These are phyloP conservation scores for Acanthamoeba comandoni DNA, from an alignment of 208 protist species.

Conservation along the genomic window DNA sequence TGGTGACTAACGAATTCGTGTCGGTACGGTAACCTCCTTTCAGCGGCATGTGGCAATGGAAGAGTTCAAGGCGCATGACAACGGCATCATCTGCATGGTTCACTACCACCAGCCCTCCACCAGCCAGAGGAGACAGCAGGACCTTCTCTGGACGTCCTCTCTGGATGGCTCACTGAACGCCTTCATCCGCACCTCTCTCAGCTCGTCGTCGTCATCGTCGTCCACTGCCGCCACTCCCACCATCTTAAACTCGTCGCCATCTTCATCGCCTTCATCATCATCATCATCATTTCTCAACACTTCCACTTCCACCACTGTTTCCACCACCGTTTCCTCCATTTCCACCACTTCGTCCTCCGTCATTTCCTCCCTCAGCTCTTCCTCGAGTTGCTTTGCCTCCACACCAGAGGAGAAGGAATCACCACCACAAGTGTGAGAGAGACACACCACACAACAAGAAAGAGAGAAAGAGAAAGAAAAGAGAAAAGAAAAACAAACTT, in stretches of 20 bases:
- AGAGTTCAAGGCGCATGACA: too few species aligned
- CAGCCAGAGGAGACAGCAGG: too few species aligned
- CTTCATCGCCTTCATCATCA: not conserved
- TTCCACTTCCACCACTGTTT: not conserved
- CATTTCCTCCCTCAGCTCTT: not conserved
- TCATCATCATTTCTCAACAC: not conserved
- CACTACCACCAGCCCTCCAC: too few species aligned
- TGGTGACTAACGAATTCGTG: too few species aligned
- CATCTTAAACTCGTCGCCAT: not conserved
- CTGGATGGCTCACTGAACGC: constrained; percentile 34
- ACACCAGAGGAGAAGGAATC: too few species aligned
- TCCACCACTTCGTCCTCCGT: not conserved
- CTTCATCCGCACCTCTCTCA: constrained; percentile 2
- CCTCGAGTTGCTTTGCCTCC: too few species aligned
- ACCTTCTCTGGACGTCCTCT: constrained; percentile 8
- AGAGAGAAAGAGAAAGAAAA: not conserved
- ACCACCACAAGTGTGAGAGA: too few species aligned
- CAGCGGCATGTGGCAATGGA: too few species aligned
- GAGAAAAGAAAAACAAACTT: not conserved
- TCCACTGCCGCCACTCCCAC: not conserved
- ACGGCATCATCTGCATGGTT: too few species aligned
- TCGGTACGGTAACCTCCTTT: too few species aligned
- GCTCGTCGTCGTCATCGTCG: constrained; percentile 11
- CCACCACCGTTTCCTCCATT: not conserved
- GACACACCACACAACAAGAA: constrained; percentile 3